Percentiles rank a stretch among this genome's conserved stretches.
Conservation (phyloP, 2,329 filamentous ascomycete species). For the Fusarium subtropicale region DNA sequence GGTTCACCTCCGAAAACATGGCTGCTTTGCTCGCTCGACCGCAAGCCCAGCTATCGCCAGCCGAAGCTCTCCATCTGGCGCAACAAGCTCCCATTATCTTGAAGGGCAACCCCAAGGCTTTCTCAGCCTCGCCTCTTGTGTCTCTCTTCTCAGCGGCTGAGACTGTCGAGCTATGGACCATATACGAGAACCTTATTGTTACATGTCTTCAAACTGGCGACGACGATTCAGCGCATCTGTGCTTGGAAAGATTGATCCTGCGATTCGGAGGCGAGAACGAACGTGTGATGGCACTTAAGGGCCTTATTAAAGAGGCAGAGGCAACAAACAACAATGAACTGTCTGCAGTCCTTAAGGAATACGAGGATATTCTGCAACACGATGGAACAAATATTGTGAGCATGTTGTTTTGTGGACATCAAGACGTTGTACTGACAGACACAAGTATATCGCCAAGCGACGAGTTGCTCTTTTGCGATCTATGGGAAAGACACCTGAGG, state of each 20-base stretch:
- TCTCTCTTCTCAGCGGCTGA: conserved; percentile 71
- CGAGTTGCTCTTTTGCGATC: conserved; percentile 82
- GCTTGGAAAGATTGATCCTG: conserved; percentile 78
- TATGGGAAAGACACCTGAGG: conserved; percentile 76
- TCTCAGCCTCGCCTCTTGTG: conserved; percentile 65
- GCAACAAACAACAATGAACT: conserved; percentile 75
- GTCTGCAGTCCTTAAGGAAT: conserved; percentile 77
- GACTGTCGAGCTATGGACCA: conserved; percentile 82
- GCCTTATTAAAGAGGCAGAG: conserved; percentile 85
- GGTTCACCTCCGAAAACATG: conserved; percentile 52
- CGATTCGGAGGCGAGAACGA: conserved; percentile 90
- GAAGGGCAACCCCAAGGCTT: conserved; percentile 63
- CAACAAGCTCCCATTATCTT: conserved; percentile 70
- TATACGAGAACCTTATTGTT: conserved; percentile 87
- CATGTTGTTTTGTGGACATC: neutral
- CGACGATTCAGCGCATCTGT: conserved; percentile 78
- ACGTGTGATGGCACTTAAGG: conserved; percentile 83
- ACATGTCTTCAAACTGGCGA: conserved; percentile 88
- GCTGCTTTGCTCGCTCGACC: conserved; percentile 66
- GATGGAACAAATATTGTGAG: conserved; percentile 84
- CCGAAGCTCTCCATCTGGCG: conserved; percentile 67
- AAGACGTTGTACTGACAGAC: conserved; percentile 38
- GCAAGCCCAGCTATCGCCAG: conserved; percentile 66
- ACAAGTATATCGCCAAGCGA: conserved; percentile 86
- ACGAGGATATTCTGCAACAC: conserved; percentile 78